Evolutionary conservation across 2,329 filamentous ascomycete species (phyloP).

Genomic region (Cercospora zeina): DNA sequence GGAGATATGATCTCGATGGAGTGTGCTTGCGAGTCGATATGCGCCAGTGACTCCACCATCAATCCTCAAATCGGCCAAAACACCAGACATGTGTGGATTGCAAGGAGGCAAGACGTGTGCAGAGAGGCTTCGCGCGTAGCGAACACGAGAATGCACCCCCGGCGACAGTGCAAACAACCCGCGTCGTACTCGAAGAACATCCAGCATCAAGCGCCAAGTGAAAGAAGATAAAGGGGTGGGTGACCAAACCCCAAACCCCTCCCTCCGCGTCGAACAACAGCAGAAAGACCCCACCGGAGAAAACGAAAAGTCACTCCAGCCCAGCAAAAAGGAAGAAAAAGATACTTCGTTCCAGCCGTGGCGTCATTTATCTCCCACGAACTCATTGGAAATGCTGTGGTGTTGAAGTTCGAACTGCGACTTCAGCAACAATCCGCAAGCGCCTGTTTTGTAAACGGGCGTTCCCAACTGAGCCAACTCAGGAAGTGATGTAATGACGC

Average conservation of each 20-base stretch:
- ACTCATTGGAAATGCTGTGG: conserved; percentile 3
- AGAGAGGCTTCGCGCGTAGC: background rate
- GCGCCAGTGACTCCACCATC: too few species aligned
- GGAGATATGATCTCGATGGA: too few species aligned
- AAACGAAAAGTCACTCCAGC: background rate
- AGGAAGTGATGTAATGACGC: background rate
- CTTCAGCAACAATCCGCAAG: background rate
- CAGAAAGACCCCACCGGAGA: background rate
- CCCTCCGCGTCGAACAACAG: background rate
- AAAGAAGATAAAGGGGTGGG: background rate
- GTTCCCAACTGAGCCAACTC: conserved; percentile 1
- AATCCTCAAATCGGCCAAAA: too few species aligned
- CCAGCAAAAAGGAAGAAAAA: background rate
- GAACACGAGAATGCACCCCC: background rate
- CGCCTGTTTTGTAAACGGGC: background rate
- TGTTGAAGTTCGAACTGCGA: background rate
- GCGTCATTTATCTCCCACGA: conserved; percentile 1
- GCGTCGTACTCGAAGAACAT: background rate
- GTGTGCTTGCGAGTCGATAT: too few species aligned
- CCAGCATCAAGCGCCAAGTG: background rate
- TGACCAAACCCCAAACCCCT: background rate
- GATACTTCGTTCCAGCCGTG: background rate
- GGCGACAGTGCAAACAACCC: background rate
- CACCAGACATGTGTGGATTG: too few species aligned
- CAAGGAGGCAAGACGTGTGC: background rate